These are phyloP conservation scores for Pythium dissimile DNA, from an alignment of 352 stramenopile species.

Conservation along the genomic window DNA sequence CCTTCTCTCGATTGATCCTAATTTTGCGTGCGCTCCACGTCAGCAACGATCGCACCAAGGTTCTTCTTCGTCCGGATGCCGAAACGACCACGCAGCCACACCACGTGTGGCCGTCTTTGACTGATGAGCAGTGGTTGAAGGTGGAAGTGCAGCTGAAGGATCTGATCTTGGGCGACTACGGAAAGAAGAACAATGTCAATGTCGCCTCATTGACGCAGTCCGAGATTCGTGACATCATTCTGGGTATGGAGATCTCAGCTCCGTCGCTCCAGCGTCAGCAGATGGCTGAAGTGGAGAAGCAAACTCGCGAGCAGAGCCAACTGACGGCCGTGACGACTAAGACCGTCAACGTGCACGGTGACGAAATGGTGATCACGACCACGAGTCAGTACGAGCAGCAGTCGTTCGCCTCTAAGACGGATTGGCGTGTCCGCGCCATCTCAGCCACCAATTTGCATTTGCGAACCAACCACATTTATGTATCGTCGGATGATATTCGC, in stretches of 20 bases:
- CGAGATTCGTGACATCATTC: constrained; percentile 99
- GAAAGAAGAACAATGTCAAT: constrained; percentile 99
- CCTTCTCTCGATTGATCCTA: constrained; percentile 99
- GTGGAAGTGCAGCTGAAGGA: constrained; percentile 99
- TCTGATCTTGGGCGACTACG: constrained; percentile 99
- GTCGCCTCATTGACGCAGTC: constrained; percentile 99
- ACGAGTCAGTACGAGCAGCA: constrained; percentile 99
- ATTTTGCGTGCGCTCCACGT: constrained; percentile 98
- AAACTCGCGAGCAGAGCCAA: constrained; percentile 97
- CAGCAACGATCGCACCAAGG: constrained; percentile 93
- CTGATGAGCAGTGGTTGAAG: constrained; percentile 99
- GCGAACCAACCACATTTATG: constrained; percentile 99
- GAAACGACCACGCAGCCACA: constrained; percentile 99
- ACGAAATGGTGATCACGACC: constrained; percentile 99
- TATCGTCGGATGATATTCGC: constrained; percentile 97
- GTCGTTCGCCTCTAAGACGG: constrained; percentile 99
- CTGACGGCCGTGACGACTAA: constrained; percentile 98
- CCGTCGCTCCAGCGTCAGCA: constrained; percentile 99
- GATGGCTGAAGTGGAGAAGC: constrained; percentile 99
- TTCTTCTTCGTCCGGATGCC: constrained; percentile 97
- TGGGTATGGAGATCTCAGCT: constrained; percentile 99
- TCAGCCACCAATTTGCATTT: constrained; percentile 98
- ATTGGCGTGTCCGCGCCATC: constrained; percentile 99
- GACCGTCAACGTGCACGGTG: constrained; percentile 99
- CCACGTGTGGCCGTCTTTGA: constrained; percentile 99